Evolutionary conservation across 768 basidiomycete genomes (phyloP), one percentile per base, ranked within the genome.

Genomic region (Heimioporus sp.): DNA sequence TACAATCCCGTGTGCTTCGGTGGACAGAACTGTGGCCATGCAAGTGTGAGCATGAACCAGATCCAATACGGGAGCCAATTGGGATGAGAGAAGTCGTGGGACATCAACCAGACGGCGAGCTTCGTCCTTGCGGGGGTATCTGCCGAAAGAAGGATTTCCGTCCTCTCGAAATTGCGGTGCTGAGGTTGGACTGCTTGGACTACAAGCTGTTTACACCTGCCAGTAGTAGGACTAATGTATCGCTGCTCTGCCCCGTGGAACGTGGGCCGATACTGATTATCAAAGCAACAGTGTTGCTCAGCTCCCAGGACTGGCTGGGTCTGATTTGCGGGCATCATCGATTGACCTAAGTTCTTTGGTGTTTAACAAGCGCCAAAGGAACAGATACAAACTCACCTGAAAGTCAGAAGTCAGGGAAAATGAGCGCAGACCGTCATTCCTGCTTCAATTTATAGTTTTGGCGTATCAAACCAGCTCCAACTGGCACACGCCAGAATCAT

Each of bases 161-260:
- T 28, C 6, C 47, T 13, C 8, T 34, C 32, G 1, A 5, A 7
- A 16, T 10, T 15, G 24, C 10, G 11, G n/a, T 0, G 4, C 1
- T 30, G 39, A 9, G 64, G 57, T 13, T 52, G 51, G 19, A 65
- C 53, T 21, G 58, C 65, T 39, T 68, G 66, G 16, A 68, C 53
- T 11, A 21, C 0, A n/a, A 68, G 64, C 15, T n/a, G 47, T 37
- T n/a, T 65, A 40, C 66, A 65, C 44, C 28, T 66, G 28, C 63
- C 66, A 4, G 52, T 55, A 19, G 49, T 36, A 11, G 60, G 45
- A n/a, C 64, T 65, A 49, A 63, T 50, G 16, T 65, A 65, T 49
- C 64, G 53, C 21, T 62, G 51, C 17, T 44, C 47, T 20, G 11
- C 2, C 3, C 55, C 60, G 8, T 65, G 64, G 7, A 15, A 17